Evolutionary conservation across 2,329 filamentous ascomycete species (phyloP).

Genomic region (Stemphylium beticola): DNA sequence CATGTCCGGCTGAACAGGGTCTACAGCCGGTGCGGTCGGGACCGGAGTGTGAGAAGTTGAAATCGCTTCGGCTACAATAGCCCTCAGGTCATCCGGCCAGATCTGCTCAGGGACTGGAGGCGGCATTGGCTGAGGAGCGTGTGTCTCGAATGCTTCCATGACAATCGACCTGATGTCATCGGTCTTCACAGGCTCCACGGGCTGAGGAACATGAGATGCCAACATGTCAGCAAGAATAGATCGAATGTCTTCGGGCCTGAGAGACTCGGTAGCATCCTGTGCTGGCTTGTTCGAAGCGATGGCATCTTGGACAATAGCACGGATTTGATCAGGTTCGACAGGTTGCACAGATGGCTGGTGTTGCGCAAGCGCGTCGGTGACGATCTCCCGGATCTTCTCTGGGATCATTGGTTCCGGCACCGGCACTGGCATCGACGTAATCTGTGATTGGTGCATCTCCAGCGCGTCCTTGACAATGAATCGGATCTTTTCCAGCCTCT

Average conservation of each 20-base stretch:
- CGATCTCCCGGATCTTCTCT: slow-evolving; percentile 72
- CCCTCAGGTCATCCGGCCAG: slow-evolving; percentile 58
- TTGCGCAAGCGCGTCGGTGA: slow-evolving; percentile 67
- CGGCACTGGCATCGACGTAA: slow-evolving; percentile 34
- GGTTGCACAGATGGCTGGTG: slow-evolving; percentile 43
- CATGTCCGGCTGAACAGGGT: slow-evolving; percentile 41
- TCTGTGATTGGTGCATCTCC: slow-evolving; percentile 51
- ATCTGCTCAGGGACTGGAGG: slow-evolving; percentile 38
- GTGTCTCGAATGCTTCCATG: slow-evolving; percentile 38
- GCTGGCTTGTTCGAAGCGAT: slow-evolving; percentile 56
- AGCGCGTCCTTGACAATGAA: slow-evolving; percentile 67
- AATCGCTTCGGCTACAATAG: slow-evolving; percentile 46
- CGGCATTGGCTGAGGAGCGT: slow-evolving; percentile 34
- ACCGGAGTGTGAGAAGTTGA: slow-evolving; percentile 29
- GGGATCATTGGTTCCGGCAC: slow-evolving; percentile 50
- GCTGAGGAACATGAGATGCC: slow-evolving; percentile 23
- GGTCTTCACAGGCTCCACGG: slow-evolving; percentile 23
- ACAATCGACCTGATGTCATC: slow-evolving; percentile 37
- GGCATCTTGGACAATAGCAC: slow-evolving; percentile 65
- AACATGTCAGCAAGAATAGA: slow-evolving; percentile 34
- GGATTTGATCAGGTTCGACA: slow-evolving; percentile 70
- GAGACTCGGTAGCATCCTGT: slow-evolving; percentile 22
- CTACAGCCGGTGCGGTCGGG: slow-evolving; percentile 25
- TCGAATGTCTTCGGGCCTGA: slow-evolving; percentile 39
- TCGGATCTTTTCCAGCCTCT: slow-evolving; percentile 79